These are phyloP conservation scores for Bruguiera hainesii DNA, from an alignment of 441 rosid genomes.

Conservation along the genomic window DNA sequence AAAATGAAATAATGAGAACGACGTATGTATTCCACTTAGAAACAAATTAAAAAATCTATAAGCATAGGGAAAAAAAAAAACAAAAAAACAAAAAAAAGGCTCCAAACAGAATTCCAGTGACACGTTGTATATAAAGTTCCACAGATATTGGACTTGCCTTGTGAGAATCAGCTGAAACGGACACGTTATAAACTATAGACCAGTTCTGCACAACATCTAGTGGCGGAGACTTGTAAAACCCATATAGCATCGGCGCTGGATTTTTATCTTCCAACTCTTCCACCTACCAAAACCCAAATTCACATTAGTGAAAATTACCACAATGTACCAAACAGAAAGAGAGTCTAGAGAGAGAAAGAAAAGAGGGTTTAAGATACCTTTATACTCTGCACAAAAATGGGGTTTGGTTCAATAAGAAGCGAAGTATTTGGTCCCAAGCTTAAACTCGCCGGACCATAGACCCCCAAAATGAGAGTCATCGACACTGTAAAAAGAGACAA, in stretches of 20 bases:
- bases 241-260: conserved; percentile 48
- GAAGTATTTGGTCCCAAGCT: conserved; percentile 64
- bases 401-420: conserved; percentile 50
- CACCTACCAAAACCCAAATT: conserved; percentile 42
- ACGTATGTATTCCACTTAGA: too few species aligned
- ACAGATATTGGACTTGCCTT: conserved; percentile 41
- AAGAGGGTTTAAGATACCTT: conserved; percentile 44
- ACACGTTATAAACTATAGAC: conserved; percentile 35
- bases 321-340: not conserved
- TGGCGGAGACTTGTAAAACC: conserved; percentile 53
- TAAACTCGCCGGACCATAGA: conserved; percentile 48
- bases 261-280: conserved; percentile 38
- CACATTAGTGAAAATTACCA: not conserved
- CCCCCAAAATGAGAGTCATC: conserved; percentile 64
- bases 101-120: too few species aligned
- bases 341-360: conserved; percentile 8
- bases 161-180: conserved; percentile 46
- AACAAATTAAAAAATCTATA: too few species aligned
- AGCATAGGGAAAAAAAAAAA: too few species aligned
- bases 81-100: too few species aligned
- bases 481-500: conserved; percentile 44
- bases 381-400: conserved; percentile 68
- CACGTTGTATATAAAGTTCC: too few species aligned
- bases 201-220: conserved; percentile 50
- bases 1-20: too few species aligned